Base-by-base conservation (phyloP, 2,329 filamentous ascomycete species). In the Penicillium freii region DNA sequence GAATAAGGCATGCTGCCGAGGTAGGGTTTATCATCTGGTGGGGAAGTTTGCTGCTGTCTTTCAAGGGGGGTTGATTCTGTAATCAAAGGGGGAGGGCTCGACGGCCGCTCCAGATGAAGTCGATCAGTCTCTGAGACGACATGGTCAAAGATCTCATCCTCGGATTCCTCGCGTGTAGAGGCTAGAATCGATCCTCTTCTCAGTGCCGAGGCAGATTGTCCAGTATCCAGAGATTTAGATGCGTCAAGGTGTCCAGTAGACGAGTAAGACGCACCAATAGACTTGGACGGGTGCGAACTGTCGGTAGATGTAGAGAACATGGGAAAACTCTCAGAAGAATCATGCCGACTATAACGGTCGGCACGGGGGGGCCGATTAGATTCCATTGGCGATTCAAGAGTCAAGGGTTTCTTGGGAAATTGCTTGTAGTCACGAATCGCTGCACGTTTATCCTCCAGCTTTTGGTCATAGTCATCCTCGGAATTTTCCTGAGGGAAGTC, bases 221-320 rank as follows among this genome's bases (percentile, higher is more conserved):
- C 64, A 44, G 47, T 39, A 46, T 66, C 66, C n/a, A 62, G 56
- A 25, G 54, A 45, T 33, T 53, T 59, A 21, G 53, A 51, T 9
- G 66, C 63, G 43, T 71, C 66, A 15, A 69, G 54, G 45, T 64
- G 69, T 9, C 66, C 65, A 36, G 64, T 67, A 33, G 74, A 73
- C 13, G 72, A 73, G 40, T 81, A 80, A 0, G 83, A 84, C 29
- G 77, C 79, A 21, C 79, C 80, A 34, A 82, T 73, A 4, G 82
- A 86, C 53, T 78, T 78, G 6, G 77, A 78, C 51, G 73, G 77
- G 51, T 82, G 77, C 6, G 84, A 87, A 58, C 78, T 79, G 59
- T 82, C 82, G 1, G 82, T 82, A 10, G 84, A 84, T n/a, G 82
- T 81, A 39, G 83, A 85, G 61, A 87, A 85, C 81, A 87, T 86